Percentiles rank a stretch among this genome's conserved stretches.
Evolutionary conservation across 169 alveolate genomes (phyloP).

Genomic region (Cryptosporidium parvum): DNA sequence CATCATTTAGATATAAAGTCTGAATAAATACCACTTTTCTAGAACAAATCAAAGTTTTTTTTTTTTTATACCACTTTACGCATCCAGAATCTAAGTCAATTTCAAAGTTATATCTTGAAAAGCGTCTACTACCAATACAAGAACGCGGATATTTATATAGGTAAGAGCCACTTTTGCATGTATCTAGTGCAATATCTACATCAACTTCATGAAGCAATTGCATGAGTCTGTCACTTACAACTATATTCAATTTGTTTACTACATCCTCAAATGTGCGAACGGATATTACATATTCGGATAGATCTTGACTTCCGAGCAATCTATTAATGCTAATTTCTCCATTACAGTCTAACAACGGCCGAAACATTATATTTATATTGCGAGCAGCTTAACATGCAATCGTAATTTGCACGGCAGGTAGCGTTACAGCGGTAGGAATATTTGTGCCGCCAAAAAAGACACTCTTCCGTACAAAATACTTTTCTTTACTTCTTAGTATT

Average conservation of each 20-base stretch:
- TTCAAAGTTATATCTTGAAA: constrained; percentile 53
- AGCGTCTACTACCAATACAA: neutral
- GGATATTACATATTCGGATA: constrained; percentile 63
- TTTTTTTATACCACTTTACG: constrained; percentile 51
- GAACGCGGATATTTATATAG: constrained; percentile 44
- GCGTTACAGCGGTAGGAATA: constrained; percentile 43
- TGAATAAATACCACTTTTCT: constrained; percentile 13
- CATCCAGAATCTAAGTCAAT: constrained; percentile 73
- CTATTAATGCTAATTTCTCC: constrained; percentile 45
- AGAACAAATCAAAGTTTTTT: neutral
- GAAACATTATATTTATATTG: constrained; percentile 22
- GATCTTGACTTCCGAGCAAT: constrained; percentile 68
- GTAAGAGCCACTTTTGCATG: constrained; percentile 66
- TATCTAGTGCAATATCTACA: constrained; percentile 69
- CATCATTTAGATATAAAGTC: constrained; percentile 62
- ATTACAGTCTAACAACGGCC: constrained; percentile 41
- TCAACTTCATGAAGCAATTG: constrained; percentile 39
- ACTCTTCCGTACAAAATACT: constrained; percentile 5
- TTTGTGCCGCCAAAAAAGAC: constrained; percentile 54
- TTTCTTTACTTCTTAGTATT: neutral
- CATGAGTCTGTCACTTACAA: constrained; percentile 55
- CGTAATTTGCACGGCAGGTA: constrained; percentile 61
- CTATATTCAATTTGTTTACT: constrained; percentile 50
- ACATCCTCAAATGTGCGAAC: constrained; percentile 42
- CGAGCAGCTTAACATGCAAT: constrained; percentile 28